Conservation (phyloP, 306 rosid genomes). For the Vigna radiata region DNA sequence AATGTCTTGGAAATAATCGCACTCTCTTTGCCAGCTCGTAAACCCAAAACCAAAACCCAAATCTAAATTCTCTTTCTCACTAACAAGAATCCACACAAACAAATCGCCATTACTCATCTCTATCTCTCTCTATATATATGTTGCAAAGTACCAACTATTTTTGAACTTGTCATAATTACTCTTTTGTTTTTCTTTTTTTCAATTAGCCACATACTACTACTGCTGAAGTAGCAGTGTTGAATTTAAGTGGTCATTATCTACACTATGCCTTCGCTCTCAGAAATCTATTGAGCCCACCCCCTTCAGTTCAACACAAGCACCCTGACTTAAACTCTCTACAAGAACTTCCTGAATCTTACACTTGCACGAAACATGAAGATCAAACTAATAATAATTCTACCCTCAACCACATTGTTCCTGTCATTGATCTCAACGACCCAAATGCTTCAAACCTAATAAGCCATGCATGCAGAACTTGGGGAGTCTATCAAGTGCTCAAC, state of each 20-base stretch:
- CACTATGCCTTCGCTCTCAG: slow-evolving; percentile 78
- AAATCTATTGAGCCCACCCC: slow-evolving; percentile 68
- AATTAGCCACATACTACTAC: neutral
- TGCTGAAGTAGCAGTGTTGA: neutral
- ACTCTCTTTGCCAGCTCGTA: slow-evolving; percentile 50
- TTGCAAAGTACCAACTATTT: slow-evolving; percentile 14
- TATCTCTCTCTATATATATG: neutral
- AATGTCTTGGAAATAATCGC: slow-evolving; percentile 73
- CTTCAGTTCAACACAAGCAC: slow-evolving; percentile 62
- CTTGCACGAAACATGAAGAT: slow-evolving; percentile 57
- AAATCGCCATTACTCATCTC: slow-evolving; percentile 42
- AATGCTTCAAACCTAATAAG: slow-evolving; percentile 63
- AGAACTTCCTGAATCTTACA: slow-evolving; percentile 81
- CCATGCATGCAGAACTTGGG: slow-evolving; percentile 89
- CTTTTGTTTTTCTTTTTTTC: neutral
- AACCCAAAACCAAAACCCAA: slow-evolving; percentile 48
- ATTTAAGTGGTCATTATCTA: neutral
- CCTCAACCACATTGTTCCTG: slow-evolving; percentile 47
- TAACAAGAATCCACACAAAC: slow-evolving; percentile 27
- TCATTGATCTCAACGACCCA: slow-evolving; percentile 73
- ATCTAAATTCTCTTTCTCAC: slow-evolving; percentile 54
- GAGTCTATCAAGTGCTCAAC: slow-evolving; percentile 76
- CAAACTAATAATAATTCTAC: neutral
- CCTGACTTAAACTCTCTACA: slow-evolving; percentile 68
- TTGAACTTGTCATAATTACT: neutral